Evolutionary conservation across 495 filamentous ascomycete species (phyloP), one percentile per base, ranked within the genome.

Genomic region (Penicillium robsamsonii): DNA sequence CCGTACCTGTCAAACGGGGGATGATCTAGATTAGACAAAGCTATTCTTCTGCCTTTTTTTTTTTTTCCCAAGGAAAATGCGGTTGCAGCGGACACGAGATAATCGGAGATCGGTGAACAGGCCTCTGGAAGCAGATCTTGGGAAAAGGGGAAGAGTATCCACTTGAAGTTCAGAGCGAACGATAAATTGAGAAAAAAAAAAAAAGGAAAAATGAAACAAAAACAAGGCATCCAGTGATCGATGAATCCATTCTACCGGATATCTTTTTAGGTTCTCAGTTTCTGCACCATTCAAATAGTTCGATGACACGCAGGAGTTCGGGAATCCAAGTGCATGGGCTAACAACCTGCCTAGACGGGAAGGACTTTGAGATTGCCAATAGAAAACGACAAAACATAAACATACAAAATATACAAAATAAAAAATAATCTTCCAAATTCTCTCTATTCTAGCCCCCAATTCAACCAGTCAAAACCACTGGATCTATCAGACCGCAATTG

Each of bases 31-130:
- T 44, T 10, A 7, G 25, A 52, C 25, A 52, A 42, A 31, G 50
- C 38, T 25, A 53, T 59, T 30, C 48, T 55, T 45, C 47, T 55
- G 9, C 37, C n/a, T n/a, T 54, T 54, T 56, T 38, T 42, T 27
- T 27, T 27, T 38, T 46, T 27, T 5, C 6, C 25, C 27, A 30
- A 20, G 49, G 33, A 1, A 43, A 49, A 44, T 29, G 64, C 64
- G 64, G 58, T 57, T 67, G 58, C 50, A 58, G 64, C 64, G 64
- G 64, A 64, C 65, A 65, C 57, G 51, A 58, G 62, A 58, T 62
- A 65, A 57, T 57, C 29, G 41, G 38, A 25, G 52, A 46, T 54
- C 40, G 24, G 55, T 49, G 45, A 41, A 31, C 25, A 52, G 37
- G 20, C 3, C 6, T 13, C 22, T 22, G 22, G 6, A 15, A 51